Evolutionary conservation across 495 filamentous ascomycete species (phyloP).

Genomic region (Penicillium silybi): DNA sequence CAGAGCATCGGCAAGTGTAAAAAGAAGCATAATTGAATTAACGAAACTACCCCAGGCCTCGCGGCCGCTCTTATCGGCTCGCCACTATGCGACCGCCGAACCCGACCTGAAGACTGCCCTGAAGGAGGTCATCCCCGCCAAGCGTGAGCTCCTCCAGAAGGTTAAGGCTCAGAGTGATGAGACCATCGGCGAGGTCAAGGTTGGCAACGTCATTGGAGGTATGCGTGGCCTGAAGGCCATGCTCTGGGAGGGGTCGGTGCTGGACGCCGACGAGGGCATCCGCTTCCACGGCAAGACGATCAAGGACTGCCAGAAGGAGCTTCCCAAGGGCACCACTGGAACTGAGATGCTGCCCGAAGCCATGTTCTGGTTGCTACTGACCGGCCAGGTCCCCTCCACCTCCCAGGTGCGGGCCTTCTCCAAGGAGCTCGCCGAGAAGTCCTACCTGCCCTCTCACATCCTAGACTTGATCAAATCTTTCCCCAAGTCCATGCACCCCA

Average conservation of each 20-base stretch:
- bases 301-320: constrained; percentile 91
- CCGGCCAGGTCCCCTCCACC: constrained; percentile 82
- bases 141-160: constrained; percentile 86
- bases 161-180: constrained; percentile 84
- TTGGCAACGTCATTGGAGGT: constrained; percentile 90
- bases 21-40: not conserved
- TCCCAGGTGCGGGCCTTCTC: constrained; percentile 77
- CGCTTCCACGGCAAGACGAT: constrained; percentile 97
- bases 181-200: constrained; percentile 83
- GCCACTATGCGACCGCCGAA: constrained; percentile 60
- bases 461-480: constrained; percentile 86
- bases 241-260: constrained; percentile 97
- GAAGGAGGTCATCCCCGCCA: constrained; percentile 78
- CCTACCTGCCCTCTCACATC: constrained; percentile 77
- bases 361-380: constrained; percentile 99
- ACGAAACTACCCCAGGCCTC: constrained; percentile 11
- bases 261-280: constrained; percentile 95
- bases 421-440: constrained; percentile 81
- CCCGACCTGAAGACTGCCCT: constrained; percentile 84
- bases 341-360: constrained; percentile 99
- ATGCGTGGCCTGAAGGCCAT: constrained; percentile 98
- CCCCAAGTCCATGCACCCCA: constrained; percentile 85
- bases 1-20: not conserved
- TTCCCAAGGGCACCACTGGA: constrained; percentile 88
- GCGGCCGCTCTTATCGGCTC: constrained; percentile 25